Evolutionary conservation across 495 filamentous ascomycete genomes (phyloP).

Genomic region (Penicillium diatomitis): DNA sequence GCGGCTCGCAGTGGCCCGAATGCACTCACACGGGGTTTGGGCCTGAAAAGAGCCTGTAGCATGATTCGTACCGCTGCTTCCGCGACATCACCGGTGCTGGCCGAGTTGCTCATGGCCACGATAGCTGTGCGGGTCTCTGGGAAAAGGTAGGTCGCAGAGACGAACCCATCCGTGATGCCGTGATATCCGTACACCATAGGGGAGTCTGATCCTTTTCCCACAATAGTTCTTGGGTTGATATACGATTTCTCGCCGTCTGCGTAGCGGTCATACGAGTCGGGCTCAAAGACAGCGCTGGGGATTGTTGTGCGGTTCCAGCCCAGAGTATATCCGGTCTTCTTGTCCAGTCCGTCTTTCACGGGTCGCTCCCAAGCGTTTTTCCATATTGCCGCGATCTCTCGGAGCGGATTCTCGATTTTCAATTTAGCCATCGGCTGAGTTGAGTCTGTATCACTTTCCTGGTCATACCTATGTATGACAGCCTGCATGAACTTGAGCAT

Average conservation of each 20-base stretch:
- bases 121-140: conserved; percentile 11
- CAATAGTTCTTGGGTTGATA: background rate
- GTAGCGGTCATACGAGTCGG: conserved; percentile 4
- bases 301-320: conserved; percentile 10
- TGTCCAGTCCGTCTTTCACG: conserved; percentile 6
- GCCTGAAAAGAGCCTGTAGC: conserved; percentile 11
- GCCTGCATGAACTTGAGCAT: conserved; percentile 10
- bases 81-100: conserved; percentile 9
- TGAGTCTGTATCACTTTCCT: background rate
- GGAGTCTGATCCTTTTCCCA: conserved; percentile 5
- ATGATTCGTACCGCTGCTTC: conserved; percentile 10
- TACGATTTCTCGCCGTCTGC: background rate
- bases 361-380: conserved; percentile 11
- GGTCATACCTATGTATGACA: background rate
- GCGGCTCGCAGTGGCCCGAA: conserved; percentile 2
- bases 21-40: conserved; percentile 5
- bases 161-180: conserved; percentile 4
- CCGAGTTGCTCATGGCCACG: conserved; percentile 7
- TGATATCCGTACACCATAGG: conserved; percentile 5
- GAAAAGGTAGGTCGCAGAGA: conserved; percentile 9
- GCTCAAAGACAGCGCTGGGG: conserved; percentile 9
- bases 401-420: conserved; percentile 6
- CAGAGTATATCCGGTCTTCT: conserved; percentile 7
- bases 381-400: conserved; percentile 9
- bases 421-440: background rate